These are phyloP conservation scores for Alternaria metachromatica DNA, from an alignment of 2,329 filamentous ascomycete species.

Conservation along the genomic window DNA sequence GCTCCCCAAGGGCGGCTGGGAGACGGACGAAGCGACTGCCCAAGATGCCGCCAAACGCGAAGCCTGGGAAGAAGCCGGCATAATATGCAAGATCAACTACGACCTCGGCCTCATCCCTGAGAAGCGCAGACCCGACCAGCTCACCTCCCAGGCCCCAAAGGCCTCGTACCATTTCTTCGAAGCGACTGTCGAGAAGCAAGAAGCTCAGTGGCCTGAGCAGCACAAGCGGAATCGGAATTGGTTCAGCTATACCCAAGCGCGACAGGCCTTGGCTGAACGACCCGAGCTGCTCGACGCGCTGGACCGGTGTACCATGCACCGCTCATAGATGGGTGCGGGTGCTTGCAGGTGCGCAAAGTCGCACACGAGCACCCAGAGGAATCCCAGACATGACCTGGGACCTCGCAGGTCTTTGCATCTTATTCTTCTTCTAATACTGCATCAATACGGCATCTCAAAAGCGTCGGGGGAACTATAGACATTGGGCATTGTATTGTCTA, in stretches of 20 bases:
- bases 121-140: conserved; percentile 65
- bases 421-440: conserved; percentile 34
- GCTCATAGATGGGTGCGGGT: conserved; percentile 30
- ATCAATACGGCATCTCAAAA: conserved; percentile 39
- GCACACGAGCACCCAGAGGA: conserved; percentile 15
- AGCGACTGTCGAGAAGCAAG: conserved; percentile 84
- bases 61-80: conserved; percentile 98
- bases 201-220: conserved; percentile 89
- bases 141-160: conserved; percentile 71
- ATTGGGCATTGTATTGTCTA: conserved; percentile 25
- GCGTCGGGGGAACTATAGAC: conserved; percentile 29
- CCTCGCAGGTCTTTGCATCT: background rate
- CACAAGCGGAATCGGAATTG: conserved; percentile 90
- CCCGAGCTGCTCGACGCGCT: conserved; percentile 91
- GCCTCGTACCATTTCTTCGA: conserved; percentile 83
- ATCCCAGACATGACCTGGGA: background rate
- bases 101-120: conserved; percentile 89
- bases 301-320: conserved; percentile 71
- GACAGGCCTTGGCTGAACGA: conserved; percentile 74
- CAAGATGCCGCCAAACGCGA: conserved; percentile 85
- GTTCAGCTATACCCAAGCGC: conserved; percentile 86
- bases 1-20: conserved; percentile 96
- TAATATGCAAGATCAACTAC: conserved; percentile 81
- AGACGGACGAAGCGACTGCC: conserved; percentile 87
- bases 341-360: conserved; percentile 16